Conservation (phyloP, 495 filamentous ascomycete genomes). For the Penicillium paradoxum region DNA sequence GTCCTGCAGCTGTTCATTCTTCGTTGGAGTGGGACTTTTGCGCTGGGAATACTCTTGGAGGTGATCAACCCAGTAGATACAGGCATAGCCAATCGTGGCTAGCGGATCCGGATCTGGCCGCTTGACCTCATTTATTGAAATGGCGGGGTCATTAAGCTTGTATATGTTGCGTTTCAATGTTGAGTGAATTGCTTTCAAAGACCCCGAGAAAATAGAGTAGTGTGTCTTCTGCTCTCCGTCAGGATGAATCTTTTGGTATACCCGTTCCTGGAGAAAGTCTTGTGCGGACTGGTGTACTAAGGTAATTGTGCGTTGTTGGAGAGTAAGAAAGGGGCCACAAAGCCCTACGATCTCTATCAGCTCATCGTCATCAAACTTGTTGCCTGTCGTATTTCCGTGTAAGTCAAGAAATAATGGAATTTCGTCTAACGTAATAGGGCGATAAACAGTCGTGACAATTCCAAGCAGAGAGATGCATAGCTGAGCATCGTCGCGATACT, state of each 20-base stretch:
- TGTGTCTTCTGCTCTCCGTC: conserved; percentile 15
- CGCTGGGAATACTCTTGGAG: background rate
- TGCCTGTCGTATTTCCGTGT: background rate
- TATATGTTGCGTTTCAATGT: conserved; percentile 20
- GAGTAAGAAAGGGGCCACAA: conserved; percentile 18
- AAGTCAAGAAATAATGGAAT: conserved; percentile 6
- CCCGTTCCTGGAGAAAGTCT: conserved; percentile 27
- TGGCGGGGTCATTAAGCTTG: conserved; percentile 7
- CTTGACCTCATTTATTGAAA: background rate
- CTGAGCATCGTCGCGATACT: too few species aligned
- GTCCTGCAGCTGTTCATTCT: conserved; percentile 8
- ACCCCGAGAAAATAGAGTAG: conserved; percentile 25
- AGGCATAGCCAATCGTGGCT: conserved; percentile 25
- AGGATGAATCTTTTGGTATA: conserved; percentile 16
- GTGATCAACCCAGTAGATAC: conserved; percentile 40
- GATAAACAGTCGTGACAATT: too few species aligned
- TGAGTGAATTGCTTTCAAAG: conserved; percentile 16
- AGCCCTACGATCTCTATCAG: conserved; percentile 11
- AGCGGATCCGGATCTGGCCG: conserved; percentile 13
- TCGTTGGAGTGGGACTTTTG: too few species aligned
- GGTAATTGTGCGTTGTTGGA: conserved; percentile 23
- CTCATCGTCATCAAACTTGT: background rate
- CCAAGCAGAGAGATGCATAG: too few species aligned
- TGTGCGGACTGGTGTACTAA: conserved; percentile 44
- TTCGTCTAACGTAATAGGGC: too few species aligned